Base-by-base conservation (phyloP, 257 asterid species). In the Jasminum sambac region DNA sequence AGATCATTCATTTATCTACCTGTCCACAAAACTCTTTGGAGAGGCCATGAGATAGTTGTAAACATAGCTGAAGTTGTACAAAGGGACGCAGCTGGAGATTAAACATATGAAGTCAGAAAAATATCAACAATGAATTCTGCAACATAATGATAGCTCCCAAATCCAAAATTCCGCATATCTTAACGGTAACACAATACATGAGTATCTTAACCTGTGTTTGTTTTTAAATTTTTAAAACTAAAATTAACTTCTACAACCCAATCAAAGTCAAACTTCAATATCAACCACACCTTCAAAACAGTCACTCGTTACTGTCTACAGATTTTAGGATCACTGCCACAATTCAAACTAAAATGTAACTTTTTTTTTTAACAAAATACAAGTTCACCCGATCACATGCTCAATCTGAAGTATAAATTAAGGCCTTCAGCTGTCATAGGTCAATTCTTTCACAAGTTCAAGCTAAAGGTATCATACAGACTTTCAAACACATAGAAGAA, bases 1-100 rank as follows among this genome's bases (percentile, higher is more conserved):
- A 71, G 17, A 42, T 36, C 62, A 39, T 42, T 25, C 64, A 69
- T 30, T 69, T 4, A 63, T 52, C 52, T 78, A 88, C 99, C 99
- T 95, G 96, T 95, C 99, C 67, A 95, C 99, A 71, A 89, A 91
- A 75, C 99, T 95, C 84, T 82, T 88, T 1, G 96, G 97, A 78
- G 98, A 91, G 77, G 74, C 84, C 90, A 89, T 82, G 52, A 95
- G 76, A 79, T 88, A 86, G 76, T 68, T 81, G 87, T 95, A 95
- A 66, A 85, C 77, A 80, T 82, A 88, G 87, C 95, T 89, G 88
- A 95, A 95, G 88, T 84, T 88, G 94, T 91, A 91, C 81, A 95
- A 80, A 41, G 99, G 98, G 64, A 80, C 95, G 77, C 99, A 95
- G 75, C 98, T 94, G 96, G 84, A 77, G 74, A 72, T 60, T 68